Percentiles rank a stretch among this genome's conserved stretches.
These are phyloP conservation scores for Leucosporidium scottii DNA, from an alignment of 768 basidiomycete genomes.

Conservation along the genomic window DNA sequence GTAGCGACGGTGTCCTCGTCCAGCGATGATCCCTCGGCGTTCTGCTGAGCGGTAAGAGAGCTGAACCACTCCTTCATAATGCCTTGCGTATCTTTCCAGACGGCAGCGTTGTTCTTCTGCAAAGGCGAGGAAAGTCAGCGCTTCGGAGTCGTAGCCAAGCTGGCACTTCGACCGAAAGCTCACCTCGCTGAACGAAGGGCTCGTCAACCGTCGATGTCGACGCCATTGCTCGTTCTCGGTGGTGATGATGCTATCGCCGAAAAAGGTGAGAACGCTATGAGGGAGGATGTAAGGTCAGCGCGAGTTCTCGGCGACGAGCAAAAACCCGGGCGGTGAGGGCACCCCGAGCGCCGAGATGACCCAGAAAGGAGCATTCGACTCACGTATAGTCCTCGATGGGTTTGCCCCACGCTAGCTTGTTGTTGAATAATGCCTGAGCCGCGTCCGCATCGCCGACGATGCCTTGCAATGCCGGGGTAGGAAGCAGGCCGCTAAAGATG, in stretches of 20 bases:
- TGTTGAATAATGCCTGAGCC: background rate
- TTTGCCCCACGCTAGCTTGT: conserved; percentile 6
- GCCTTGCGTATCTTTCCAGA: conserved; percentile 46
- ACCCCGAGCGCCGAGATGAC: too few relatives aligned
- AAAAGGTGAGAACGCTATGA: conserved; percentile 37
- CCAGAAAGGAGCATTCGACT: background rate
- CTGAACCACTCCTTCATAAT: conserved; percentile 47
- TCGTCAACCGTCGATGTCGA: conserved; percentile 48
- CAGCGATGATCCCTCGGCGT: background rate
- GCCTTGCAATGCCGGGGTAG: background rate
- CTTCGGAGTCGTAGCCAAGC: too few relatives aligned
- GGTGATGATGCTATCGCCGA: conserved; percentile 50
- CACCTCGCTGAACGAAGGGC: conserved; percentile 47
- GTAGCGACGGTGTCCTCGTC: conserved; percentile 26
- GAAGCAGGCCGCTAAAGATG: background rate
- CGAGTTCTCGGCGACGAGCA: background rate
- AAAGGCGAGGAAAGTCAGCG: too few relatives aligned
- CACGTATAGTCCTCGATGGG: conserved; percentile 9
- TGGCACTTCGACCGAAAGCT: too few relatives aligned
- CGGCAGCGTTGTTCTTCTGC: conserved; percentile 43
- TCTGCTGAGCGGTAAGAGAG: conserved; percentile 41
- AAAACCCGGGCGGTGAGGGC: too few relatives aligned
- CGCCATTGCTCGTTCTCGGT: conserved; percentile 49
- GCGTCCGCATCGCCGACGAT: conserved; percentile 11
- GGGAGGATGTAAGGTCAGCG: background rate